Evolutionary conservation across 345 rosid species (phyloP), one percentile per base, ranked within the genome.

Genomic region (Eucalyptus brandiana): DNA sequence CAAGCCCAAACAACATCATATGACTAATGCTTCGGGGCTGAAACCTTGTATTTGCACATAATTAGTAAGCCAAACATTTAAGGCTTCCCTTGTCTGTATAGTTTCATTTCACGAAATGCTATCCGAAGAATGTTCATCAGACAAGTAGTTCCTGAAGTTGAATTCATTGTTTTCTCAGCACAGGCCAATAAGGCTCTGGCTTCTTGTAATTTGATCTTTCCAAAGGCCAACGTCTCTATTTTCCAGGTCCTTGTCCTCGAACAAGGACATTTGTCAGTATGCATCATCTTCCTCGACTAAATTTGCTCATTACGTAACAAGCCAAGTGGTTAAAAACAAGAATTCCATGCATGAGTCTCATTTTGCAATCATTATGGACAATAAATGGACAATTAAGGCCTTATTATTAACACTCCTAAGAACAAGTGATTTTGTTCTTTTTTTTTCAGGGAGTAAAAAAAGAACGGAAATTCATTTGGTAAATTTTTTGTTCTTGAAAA

Each of bases 391-490:
- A 47, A 47, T 47, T 47, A 47, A 51, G 8, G 54, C 8, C 17
- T 8, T 17, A 17, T 17, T 51, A 19, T 7, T 51, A 51, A 51
- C 21, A 17, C 51, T 50, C 3, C 1, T 15, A 16, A 3, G 1
- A 16, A 50, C 7, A 50, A 50, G 0, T 50, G 6, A 50, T 50
- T 50, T 6, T 50, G 37, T 50, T 47, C 3, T 14, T 49, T 49
- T 49, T 3, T 12, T 49, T 16, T 5, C 1, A 16, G 1, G 19
- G 18, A 50, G 3, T 8, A 3, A 16, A 50, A 50, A 50, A 16
- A 50, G 3, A 16, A 16, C 3, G 18, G 1, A 51, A 51, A 51
- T 17, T 1, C 8, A 0, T 51, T 51, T 6, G 8, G 8, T 17
- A 17, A 51, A 51, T 51, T 51, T 51, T 51, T 51, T 50, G 19